Evolutionary conservation across 78 protist species (phyloP).

Genomic region (Protostelium mycophagum): DNA sequence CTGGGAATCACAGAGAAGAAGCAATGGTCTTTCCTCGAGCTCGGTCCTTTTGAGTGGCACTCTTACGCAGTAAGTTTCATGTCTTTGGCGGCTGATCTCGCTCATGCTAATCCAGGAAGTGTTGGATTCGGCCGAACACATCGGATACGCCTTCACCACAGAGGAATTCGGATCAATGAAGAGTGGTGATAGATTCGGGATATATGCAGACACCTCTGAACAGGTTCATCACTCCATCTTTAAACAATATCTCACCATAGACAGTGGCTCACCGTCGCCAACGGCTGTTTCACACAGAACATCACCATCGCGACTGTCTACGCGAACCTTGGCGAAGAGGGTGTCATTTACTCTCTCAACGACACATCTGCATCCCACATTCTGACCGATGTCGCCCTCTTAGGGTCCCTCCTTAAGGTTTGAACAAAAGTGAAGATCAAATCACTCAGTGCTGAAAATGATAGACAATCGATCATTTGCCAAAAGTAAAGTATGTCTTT

Average conservation of each 20-base stretch:
- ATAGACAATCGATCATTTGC: background rate
- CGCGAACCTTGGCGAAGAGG: background rate
- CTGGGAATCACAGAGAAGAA: background rate
- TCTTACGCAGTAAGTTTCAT: background rate
- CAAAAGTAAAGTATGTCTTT: background rate
- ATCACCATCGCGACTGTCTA: background rate
- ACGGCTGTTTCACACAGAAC: background rate
- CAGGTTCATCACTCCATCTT: too few species aligned
- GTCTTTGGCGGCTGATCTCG: background rate
- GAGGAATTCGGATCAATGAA: background rate
- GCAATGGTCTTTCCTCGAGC: background rate
- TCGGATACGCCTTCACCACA: background rate
- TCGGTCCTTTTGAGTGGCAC: background rate
- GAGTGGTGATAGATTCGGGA: background rate
- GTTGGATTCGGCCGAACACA: background rate
- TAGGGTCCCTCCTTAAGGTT: background rate
- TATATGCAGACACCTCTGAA: background rate
- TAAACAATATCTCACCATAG: too few species aligned
- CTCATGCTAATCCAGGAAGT: background rate
- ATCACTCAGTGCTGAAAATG: too few species aligned
- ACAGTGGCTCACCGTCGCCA: background rate
- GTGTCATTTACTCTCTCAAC: background rate
- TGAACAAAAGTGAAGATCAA: too few species aligned
- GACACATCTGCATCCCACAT: background rate
- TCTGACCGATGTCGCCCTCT: background rate